Conservation (phyloP, 768 basidiomycete species). For the Termitomyces sp. region DNA sequence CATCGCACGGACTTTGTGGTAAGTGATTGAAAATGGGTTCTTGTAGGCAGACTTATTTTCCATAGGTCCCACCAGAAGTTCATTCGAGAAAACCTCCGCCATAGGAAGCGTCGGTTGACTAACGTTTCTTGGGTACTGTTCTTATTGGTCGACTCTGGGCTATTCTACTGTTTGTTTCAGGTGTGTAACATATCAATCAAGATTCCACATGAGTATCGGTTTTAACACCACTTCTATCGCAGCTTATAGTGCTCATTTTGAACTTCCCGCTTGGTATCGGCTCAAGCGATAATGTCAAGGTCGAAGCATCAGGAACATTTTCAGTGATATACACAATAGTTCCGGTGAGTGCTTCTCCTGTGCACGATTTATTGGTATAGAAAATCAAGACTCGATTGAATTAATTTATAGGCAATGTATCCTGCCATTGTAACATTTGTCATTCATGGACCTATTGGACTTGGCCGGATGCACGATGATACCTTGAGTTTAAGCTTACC, state of each 20-base stretch:
- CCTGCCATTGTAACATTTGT: neutral
- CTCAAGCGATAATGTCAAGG: neutral
- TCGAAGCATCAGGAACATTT: neutral
- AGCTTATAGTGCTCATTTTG: neutral
- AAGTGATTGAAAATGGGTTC: neutral
- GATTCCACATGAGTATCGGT: neutral
- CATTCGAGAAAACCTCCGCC: neutral
- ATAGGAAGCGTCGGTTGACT: neutral
- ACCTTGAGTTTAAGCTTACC: neutral
- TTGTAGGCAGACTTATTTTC: neutral
- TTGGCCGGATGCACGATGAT: neutral
- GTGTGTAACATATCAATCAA: neutral
- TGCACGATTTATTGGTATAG: neutral
- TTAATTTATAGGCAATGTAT: neutral
- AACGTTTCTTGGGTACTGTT: neutral
- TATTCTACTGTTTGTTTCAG: neutral
- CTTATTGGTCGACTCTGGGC: neutral
- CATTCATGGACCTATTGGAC: neutral
- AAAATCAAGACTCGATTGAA: neutral
- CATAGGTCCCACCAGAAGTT: neutral
- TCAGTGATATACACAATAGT: neutral
- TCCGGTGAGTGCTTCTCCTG: neutral
- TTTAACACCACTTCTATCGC: no score
- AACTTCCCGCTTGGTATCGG: neutral
- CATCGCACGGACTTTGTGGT: neutral